Percentiles rank a stretch among this genome's conserved stretches.
Evolutionary conservation across 2,329 filamentous ascomycete genomes (phyloP).

Genomic region (Ramularia collo-cygni): DNA sequence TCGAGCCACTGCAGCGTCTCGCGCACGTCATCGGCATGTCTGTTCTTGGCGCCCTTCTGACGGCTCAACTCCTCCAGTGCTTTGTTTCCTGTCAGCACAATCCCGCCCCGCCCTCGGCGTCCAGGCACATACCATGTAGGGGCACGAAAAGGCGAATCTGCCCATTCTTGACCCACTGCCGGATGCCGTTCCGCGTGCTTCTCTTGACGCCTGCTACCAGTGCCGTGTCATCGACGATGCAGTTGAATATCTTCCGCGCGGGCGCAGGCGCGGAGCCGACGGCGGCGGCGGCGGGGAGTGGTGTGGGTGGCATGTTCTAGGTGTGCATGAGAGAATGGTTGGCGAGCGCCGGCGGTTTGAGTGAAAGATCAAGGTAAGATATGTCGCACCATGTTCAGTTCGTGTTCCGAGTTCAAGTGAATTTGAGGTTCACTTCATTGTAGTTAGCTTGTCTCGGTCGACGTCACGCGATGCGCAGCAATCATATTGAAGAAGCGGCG

Average conservation of each 20-base stretch:
- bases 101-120: neutral
- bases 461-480: too few relatives aligned
- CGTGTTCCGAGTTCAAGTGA: too few relatives aligned
- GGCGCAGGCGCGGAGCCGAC: constrained; percentile 14
- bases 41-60: constrained; percentile 37
- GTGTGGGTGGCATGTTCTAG: constrained; percentile 5
- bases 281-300: constrained; percentile 8
- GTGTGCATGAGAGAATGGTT: constrained; percentile 10
- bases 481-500: too few relatives aligned
- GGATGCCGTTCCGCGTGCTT: constrained; percentile 46
- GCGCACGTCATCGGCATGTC: constrained; percentile 39
- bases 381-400: constrained; percentile 2
- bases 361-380: constrained; percentile 1
- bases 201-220: constrained; percentile 46
- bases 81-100: constrained; percentile 22
- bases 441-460: too few relatives aligned
- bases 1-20: constrained; percentile 47
- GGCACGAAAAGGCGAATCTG: constrained; percentile 46
- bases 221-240: constrained; percentile 47
- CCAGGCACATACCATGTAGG: constrained; percentile 39
- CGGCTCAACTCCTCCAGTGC: constrained; percentile 41
- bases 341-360: neutral
- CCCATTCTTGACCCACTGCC: constrained; percentile 45
- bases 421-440: too few relatives aligned
- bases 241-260: constrained; percentile 46